Percentiles rank a stretch among this genome's conserved stretches.
phyloP scores from a whole-genome alignment of 208 protist species.

The Trypanosoma avium region DNA sequence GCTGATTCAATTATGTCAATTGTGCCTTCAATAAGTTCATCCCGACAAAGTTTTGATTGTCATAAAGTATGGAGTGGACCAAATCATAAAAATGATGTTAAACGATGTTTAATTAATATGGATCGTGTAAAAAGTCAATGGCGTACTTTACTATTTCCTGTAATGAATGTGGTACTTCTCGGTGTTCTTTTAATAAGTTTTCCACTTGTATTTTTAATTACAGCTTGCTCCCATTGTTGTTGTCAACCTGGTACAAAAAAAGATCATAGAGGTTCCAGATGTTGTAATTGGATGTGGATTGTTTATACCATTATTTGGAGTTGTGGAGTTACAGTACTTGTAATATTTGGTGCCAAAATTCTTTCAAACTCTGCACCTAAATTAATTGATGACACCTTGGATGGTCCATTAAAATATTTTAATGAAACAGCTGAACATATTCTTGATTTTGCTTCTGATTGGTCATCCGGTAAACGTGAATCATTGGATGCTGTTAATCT shows the following conservation, averaged over 20 bases:
- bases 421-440: constrained; percentile 18
- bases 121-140: constrained; percentile 54
- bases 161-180: constrained; percentile 53
- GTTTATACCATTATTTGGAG: constrained; percentile 47
- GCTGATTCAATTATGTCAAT: too few relatives aligned
- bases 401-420: constrained; percentile 22
- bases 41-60: too few relatives aligned
- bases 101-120: constrained; percentile 49
- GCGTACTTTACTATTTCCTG: constrained; percentile 62
- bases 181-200: constrained; percentile 54
- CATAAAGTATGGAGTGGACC: constrained; percentile 66
- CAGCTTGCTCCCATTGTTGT: constrained; percentile 40
- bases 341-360: constrained; percentile 52
- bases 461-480: background rate
- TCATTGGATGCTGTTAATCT: background rate
- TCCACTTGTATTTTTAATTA: constrained; percentile 41
- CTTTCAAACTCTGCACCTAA: background rate
- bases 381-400: background rate
- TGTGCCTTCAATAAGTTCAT: too few relatives aligned
- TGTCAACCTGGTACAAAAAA: constrained; percentile 25
- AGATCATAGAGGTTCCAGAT: constrained; percentile 21
- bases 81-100: constrained; percentile 47
- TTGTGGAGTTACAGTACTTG: constrained; percentile 51
- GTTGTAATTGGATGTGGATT: constrained; percentile 75
- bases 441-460: constrained; percentile 16